A percentile compares a stretch with the other conserved stretches of the same genome.
Conservation (phyloP, 306 rosid genomes). For the Carpinus viminea region DNA sequence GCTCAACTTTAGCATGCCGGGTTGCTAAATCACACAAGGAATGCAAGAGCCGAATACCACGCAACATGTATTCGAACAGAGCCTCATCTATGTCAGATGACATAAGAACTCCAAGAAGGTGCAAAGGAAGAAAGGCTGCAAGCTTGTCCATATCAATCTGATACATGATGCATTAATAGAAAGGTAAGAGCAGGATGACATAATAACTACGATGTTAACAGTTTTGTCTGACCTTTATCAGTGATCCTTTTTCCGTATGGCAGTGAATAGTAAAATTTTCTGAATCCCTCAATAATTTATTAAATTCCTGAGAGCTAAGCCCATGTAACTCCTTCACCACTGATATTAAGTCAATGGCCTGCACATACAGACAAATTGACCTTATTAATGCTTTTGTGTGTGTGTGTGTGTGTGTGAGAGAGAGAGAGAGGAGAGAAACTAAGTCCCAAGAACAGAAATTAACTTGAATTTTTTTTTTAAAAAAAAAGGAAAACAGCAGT, state of each 20-base stretch:
- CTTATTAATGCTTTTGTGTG: conserved; percentile 11
- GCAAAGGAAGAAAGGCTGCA: conserved; percentile 74
- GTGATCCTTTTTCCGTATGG: conserved; percentile 48
- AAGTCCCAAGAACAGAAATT: not conserved
- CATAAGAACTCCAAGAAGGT: conserved; percentile 65
- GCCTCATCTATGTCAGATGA: conserved; percentile 62
- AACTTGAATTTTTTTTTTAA: not conserved
- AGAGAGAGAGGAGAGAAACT: conserved; percentile 10
- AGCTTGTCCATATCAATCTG: conserved; percentile 93
- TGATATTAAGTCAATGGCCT: conserved; percentile 61
- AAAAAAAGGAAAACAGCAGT: not conserved
- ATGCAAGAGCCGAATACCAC: conserved; percentile 83
- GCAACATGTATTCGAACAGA: conserved; percentile 56
- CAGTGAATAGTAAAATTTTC: conserved; percentile 64
- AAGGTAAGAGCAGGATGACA: conserved; percentile 21
- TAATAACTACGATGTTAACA: conserved; percentile 18
- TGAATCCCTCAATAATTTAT: conserved; percentile 70
- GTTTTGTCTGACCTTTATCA: conserved; percentile 53
- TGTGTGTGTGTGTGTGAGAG: not conserved
- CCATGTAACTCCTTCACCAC: conserved; percentile 75
- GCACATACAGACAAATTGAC: conserved; percentile 40
- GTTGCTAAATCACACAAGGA: conserved; percentile 88
- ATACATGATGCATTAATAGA: conserved; percentile 25
- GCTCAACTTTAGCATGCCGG: conserved; percentile 79
- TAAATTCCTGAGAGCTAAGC: conserved; percentile 62